phyloP scores from a whole-genome alignment of 202 grass and related monocot species.

The Eragrostis tef region DNA sequence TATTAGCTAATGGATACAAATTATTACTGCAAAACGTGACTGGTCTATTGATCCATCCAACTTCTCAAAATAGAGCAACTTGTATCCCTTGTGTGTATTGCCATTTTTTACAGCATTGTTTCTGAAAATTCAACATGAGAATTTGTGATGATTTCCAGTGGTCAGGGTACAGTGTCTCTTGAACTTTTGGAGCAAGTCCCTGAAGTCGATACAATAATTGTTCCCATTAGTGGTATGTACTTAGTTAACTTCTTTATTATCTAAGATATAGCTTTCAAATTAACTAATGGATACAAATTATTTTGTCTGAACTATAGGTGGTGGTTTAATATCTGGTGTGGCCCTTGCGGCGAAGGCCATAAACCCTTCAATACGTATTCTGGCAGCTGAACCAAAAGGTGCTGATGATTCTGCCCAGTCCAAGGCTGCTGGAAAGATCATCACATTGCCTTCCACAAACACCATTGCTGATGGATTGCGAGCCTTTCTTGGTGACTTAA shows the following conservation, averaged over 20 bases:
- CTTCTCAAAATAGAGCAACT: not conserved
- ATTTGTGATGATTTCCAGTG: constrained; percentile 61
- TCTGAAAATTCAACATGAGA: constrained; percentile 23
- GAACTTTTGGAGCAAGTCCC: constrained; percentile 83
- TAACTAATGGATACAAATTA: constrained; percentile 14
- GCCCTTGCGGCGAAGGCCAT: constrained; percentile 84
- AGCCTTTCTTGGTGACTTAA: constrained; percentile 89
- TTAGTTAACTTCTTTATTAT: constrained; percentile 22
- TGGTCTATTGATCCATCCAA: not conserved
- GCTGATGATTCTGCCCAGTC: constrained; percentile 88
- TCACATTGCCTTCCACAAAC: constrained; percentile 64
- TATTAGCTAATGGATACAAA: not conserved
- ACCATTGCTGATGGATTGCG: constrained; percentile 92
- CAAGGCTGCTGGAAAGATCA: constrained; percentile 76
- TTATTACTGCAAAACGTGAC: not conserved
- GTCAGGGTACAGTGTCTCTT: constrained; percentile 83
- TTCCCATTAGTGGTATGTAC: constrained; percentile 86
- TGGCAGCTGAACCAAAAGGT: constrained; percentile 88
- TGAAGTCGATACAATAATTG: constrained; percentile 73
- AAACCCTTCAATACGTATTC: constrained; percentile 77
- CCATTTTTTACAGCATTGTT: not conserved
- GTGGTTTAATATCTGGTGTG: constrained; percentile 92
- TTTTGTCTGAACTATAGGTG: constrained; percentile 54
- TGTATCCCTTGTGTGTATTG: not conserved
- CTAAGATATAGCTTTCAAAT: not conserved